Evolutionary conservation across 805 yeast species (phyloP), one percentile per base, ranked within the genome.

Genomic region (Metschnikowia cerradonensis): DNA sequence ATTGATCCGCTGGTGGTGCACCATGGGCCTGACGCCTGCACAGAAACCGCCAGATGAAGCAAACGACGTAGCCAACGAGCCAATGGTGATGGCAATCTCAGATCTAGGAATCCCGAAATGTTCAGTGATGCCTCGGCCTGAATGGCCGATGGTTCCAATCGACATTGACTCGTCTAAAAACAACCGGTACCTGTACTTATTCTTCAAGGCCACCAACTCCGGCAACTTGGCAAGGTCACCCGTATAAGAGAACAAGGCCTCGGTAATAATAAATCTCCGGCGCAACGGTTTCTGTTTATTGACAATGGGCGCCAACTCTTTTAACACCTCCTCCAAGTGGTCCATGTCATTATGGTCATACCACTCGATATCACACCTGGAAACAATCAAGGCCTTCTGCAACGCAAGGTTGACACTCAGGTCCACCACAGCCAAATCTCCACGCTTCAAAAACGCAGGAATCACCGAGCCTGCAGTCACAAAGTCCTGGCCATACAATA

Each of bases 1-100:
- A 22, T 90, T 86, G 61, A 94, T 86, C 66, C 96, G 83, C 76
- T 94, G 99, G 71, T 92, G 96, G 59, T 84, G 84, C 33, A 90
- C 82, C 90, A 94, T 89, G 49, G 85, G 85, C 23, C 73, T 68
- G 39, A 81, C 85, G 51, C 98, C 99, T 30, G 88, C 87, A 64
- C 96, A 94, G 71, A 89, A 92, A 0, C 96, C 98, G 56, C 99
- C 99, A 45, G 92, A 83, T 1, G 94, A 77, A 7, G 90, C 92
- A 56, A 92, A 77, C 0, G 96, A 76, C 41, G 78, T 77, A 14
- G 96, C 94, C 76, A 94, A 69, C 1, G 96, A 82, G 23, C 97
- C 97, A 47, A 90, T 79, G 8, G 96, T 88, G 55, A 94, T 83
- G 59, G 92, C 94, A 53, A 94, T 76, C 44, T 86, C 88, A 5